Evolutionary conservation across 2,329 filamentous ascomycete species (phyloP).

Genomic region (Xylariales sp.): DNA sequence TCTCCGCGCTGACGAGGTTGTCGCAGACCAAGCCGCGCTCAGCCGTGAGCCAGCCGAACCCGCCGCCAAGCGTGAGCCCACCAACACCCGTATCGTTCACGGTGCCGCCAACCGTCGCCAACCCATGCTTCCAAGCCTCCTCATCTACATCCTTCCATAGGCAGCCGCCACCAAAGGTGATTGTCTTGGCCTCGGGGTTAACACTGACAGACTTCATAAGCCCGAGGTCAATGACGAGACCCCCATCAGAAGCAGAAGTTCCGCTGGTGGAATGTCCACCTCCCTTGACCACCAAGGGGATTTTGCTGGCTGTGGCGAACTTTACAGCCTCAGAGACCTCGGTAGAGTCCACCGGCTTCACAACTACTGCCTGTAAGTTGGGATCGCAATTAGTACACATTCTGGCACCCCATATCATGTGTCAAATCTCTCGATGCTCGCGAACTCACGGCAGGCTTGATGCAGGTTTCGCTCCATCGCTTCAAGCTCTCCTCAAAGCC

Average conservation of each 20-base stretch:
- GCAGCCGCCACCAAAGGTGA: conserved; percentile 47
- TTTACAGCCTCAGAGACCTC: conserved; percentile 38
- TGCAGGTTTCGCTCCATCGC: conserved; percentile 31
- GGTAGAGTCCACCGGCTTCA: conserved; percentile 32
- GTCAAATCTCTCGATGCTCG: too few species aligned
- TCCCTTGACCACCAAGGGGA: conserved; percentile 49
- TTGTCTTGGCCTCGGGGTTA: conserved; percentile 36
- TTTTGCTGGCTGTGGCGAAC: conserved; percentile 35
- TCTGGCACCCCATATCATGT: neutral
- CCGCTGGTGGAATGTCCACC: conserved; percentile 54
- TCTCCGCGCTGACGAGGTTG: conserved; percentile 30
- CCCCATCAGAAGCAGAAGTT: conserved; percentile 42
- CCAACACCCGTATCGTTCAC: conserved; percentile 60
- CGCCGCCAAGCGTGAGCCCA: conserved; percentile 53
- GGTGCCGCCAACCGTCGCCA: conserved; percentile 58
- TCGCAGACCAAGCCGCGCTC: conserved; percentile 46
- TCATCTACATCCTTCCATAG: conserved; percentile 51
- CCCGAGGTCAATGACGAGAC: conserved; percentile 51
- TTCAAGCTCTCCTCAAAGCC: conserved; percentile 28
- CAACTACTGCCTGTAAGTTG: conserved; percentile 33
- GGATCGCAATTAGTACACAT: neutral
- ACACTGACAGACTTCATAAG: conserved; percentile 46
- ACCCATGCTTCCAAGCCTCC: conserved; percentile 40
- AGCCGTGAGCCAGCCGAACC: conserved; percentile 52
- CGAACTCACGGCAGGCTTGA: conserved; percentile 26